Evolutionary conservation across 73 alveolate species (phyloP), one percentile per base, ranked within the genome.

Genomic region (Paramecium sexaurelia): DNA sequence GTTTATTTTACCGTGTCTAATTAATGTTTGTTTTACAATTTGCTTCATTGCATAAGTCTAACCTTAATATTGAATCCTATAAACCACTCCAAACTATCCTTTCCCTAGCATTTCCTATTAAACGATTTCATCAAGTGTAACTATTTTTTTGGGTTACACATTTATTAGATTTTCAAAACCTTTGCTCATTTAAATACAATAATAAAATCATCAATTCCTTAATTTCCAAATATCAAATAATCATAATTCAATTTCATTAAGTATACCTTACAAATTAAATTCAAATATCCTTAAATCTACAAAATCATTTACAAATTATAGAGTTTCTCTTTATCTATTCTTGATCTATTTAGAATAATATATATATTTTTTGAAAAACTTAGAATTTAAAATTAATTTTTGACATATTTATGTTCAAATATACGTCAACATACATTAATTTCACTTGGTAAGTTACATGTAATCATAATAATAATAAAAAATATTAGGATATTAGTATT

Each of bases 41-140:
- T 90, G 89, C 93, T 96, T 96, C 85, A 96, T 93, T 41, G 98
- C 98, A 87, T 91, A 95, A 47, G 91, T 91, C 91, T 94, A 75
- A 29, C 51, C 84, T 87, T 94, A 92, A 55, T 94, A 95, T 13
- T 93, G 56, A 61, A 94, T 95, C 47, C 93, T 94, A 78, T 92
- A 94, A 41, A 94, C 97, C 55, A 91, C 94, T 85, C 97, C 97
- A 67, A 94, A 94, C 35, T 94, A 93, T 24, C 97, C 97, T 26
- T 92, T 95, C 36, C 97, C 97, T 0, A 71, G 83, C 43, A 29
- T 29, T 61, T 61, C 83, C 2, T 29, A 13, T 61, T 29, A 29
- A 6, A 19, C 11, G 7, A 61, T 61, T 61, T 61, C 83, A 29
- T 26, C 39, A 61, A 61, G 83, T 2, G 83, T 26, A 10, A 61